Percentiles rank a stretch among this genome's conserved stretches.
Evolutionary conservation across 208 protist genomes (phyloP).

Genomic region (Leishmania braziliensis): DNA sequence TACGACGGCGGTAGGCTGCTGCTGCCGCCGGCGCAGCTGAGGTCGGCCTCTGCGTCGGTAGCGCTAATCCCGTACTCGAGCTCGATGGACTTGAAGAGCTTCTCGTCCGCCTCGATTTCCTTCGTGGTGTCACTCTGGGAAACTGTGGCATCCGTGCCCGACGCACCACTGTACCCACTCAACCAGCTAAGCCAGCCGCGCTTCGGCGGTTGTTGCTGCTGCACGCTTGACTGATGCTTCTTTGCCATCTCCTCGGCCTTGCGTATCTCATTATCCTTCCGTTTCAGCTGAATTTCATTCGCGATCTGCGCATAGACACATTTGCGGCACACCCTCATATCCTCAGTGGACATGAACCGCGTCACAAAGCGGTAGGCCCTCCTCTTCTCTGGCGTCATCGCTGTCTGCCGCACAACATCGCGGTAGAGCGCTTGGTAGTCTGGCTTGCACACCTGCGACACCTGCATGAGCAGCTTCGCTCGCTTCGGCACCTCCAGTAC

Average conservation of each 20-base stretch:
- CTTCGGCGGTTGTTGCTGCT: slow-evolving; percentile 19
- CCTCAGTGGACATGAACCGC: slow-evolving; percentile 77
- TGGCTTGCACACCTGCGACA: slow-evolving; percentile 62
- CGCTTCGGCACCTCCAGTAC: slow-evolving; percentile 43
- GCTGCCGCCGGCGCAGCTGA: slow-evolving; percentile 1
- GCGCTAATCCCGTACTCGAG: slow-evolving; percentile 70
- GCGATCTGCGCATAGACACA: slow-evolving; percentile 80
- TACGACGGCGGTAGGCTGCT: slow-evolving; percentile 61
- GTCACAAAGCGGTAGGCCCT: slow-evolving; percentile 72
- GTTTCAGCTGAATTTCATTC: slow-evolving; percentile 68
- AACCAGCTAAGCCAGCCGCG: slow-evolving; percentile 65
- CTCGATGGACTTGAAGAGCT: slow-evolving; percentile 57
- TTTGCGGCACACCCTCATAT: slow-evolving; percentile 76
- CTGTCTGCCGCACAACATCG: slow-evolving; percentile 66
- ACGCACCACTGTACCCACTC: slow-evolving; percentile 20
- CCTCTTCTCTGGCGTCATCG: slow-evolving; percentile 68
- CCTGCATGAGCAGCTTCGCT: slow-evolving; percentile 50
- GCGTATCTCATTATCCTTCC: slow-evolving; percentile 68
- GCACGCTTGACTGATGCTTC: slow-evolving; percentile 29
- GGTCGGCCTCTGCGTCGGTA: slow-evolving; percentile 38
- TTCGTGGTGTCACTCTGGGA: slow-evolving; percentile 20
- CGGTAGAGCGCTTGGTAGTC: slow-evolving; percentile 81
- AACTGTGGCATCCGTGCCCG: background rate
- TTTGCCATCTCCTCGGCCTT: slow-evolving; percentile 45
- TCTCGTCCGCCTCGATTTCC: slow-evolving; percentile 54